Percentiles rank a stretch among this genome's conserved stretches.
These are phyloP conservation scores for Pichia sp. DNA, from an alignment of 1,139 yeast genomes.

Conservation along the genomic window DNA sequence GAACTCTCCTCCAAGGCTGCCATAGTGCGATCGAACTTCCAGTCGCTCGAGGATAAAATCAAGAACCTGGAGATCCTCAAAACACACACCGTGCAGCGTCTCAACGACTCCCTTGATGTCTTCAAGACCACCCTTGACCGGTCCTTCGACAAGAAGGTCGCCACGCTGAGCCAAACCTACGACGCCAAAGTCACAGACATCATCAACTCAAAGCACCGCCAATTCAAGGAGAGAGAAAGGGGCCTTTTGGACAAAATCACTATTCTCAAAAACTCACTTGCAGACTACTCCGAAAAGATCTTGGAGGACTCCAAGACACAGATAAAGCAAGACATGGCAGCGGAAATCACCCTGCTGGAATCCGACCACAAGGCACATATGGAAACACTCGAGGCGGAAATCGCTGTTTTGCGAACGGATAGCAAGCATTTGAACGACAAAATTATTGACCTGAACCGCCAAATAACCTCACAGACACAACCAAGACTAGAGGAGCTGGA, in stretches of 20 bases:
- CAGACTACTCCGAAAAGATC: slow-evolving; percentile 8
- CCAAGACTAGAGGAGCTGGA: background rate
- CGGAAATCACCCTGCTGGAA: background rate
- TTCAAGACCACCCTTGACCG: slow-evolving; percentile 18
- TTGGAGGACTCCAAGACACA: slow-evolving; percentile 3
- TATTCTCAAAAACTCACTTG: slow-evolving; percentile 9
- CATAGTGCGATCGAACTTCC: slow-evolving; percentile 17
- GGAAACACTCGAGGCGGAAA: background rate
- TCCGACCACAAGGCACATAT: background rate
- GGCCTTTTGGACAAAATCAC: slow-evolving; percentile 12
- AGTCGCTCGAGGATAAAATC: slow-evolving; percentile 20
- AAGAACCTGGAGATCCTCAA: slow-evolving; percentile 4
- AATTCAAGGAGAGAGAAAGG: slow-evolving; percentile 13
- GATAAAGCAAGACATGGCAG: slow-evolving; percentile 5
- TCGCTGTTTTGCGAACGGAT: background rate
- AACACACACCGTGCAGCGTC: slow-evolving; percentile 15
- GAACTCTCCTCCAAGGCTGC: slow-evolving; percentile 16
- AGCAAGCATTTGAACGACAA: background rate
- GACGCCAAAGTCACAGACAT: slow-evolving; percentile 18
- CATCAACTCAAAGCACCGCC: slow-evolving; percentile 14
- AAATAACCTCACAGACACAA: background rate
- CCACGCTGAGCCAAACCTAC: slow-evolving; percentile 20
- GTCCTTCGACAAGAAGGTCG: slow-evolving; percentile 20
- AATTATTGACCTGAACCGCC: background rate
- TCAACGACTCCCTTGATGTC: slow-evolving; percentile 15